Percentiles rank a stretch among this genome's conserved stretches.
Evolutionary conservation across 352 stramenopile species (phyloP).

Genomic region (Pythium dissotocum): DNA sequence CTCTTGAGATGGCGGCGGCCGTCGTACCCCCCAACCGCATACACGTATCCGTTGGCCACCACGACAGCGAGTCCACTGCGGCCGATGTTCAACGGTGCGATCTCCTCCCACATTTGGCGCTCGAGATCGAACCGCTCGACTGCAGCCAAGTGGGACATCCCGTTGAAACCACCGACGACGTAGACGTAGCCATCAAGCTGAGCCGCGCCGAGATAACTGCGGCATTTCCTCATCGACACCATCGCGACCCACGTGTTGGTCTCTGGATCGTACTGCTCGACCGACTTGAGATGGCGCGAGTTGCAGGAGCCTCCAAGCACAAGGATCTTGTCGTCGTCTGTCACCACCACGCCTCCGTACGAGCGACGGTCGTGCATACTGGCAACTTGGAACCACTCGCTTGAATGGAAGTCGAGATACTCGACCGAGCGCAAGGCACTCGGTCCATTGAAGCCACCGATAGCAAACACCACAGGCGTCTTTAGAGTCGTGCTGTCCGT

Average conservation of each 20-base stretch:
- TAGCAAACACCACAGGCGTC: slow-evolving; percentile 63
- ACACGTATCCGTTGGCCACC: slow-evolving; percentile 46
- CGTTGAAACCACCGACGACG: slow-evolving; percentile 71
- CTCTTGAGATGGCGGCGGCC: slow-evolving; percentile 63
- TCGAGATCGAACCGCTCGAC: slow-evolving; percentile 61
- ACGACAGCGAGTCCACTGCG: slow-evolving; percentile 63
- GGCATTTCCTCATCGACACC: slow-evolving; percentile 52
- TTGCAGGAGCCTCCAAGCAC: slow-evolving; percentile 64
- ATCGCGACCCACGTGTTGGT: slow-evolving; percentile 48
- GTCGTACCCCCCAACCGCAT: slow-evolving; percentile 73
- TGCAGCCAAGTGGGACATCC: slow-evolving; percentile 48
- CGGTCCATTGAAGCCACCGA: slow-evolving; percentile 70
- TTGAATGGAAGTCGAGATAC: slow-evolving; percentile 64
- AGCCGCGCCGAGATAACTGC: slow-evolving; percentile 65
- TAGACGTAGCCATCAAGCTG: slow-evolving; percentile 58
- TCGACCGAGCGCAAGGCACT: slow-evolving; percentile 58
- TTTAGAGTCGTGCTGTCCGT: slow-evolving; percentile 10
- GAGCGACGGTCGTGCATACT: slow-evolving; percentile 58
- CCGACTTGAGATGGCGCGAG: slow-evolving; percentile 53
- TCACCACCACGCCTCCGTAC: slow-evolving; percentile 61
- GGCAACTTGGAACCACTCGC: slow-evolving; percentile 54
- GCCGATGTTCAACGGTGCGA: slow-evolving; percentile 47
- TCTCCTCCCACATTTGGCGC: slow-evolving; percentile 50
- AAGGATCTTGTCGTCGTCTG: slow-evolving; percentile 48
- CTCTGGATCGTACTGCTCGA: slow-evolving; percentile 61